Percentiles rank a stretch among this genome's conserved stretches.
phyloP scores from a whole-genome alignment of 1,284 basidiomycete genomes.

The Flammula alnicola region DNA sequence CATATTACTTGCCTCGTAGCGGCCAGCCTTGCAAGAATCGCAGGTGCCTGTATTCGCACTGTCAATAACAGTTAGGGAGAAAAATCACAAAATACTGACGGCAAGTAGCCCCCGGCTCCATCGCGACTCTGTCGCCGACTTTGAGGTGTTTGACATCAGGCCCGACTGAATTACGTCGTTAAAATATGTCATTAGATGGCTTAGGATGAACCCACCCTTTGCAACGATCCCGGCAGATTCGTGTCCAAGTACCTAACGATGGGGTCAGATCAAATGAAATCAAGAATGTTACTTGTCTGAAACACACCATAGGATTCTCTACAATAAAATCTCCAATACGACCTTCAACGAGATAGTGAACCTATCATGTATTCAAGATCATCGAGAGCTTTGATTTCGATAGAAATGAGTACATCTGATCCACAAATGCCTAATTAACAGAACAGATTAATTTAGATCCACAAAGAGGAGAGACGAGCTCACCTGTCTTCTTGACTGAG shows the following conservation, averaged over 20 bases:
- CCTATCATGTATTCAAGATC: slow-evolving; percentile 40
- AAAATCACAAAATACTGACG: slow-evolving; percentile 44
- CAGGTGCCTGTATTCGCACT: slow-evolving; percentile 44
- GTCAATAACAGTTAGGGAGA: background rate
- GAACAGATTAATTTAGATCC: slow-evolving; percentile 15
- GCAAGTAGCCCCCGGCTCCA: slow-evolving; percentile 84
- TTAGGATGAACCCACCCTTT: slow-evolving; percentile 43
- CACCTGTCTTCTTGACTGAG: slow-evolving; percentile 90
- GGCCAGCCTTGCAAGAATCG: slow-evolving; percentile 77
- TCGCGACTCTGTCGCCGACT: slow-evolving; percentile 85
- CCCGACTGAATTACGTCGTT: slow-evolving; percentile 55
- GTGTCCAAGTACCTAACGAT: slow-evolving; percentile 62
- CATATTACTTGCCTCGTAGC: slow-evolving; percentile 67
- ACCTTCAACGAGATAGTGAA: slow-evolving; percentile 79
- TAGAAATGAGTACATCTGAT: slow-evolving; percentile 65
- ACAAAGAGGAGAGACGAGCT: slow-evolving; percentile 24
- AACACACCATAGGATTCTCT: slow-evolving; percentile 73
- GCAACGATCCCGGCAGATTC: slow-evolving; percentile 63
- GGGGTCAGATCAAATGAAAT: background rate
- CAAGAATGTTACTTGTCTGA: background rate
- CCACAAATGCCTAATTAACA: slow-evolving; percentile 78
- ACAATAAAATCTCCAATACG: slow-evolving; percentile 82
- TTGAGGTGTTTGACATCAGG: slow-evolving; percentile 73
- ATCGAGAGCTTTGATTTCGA: slow-evolving; percentile 6
- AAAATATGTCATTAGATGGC: background rate